These are phyloP conservation scores for Avena atlantica DNA, from an alignment of 176 grass and related monocot species.

Conservation along the genomic window DNA sequence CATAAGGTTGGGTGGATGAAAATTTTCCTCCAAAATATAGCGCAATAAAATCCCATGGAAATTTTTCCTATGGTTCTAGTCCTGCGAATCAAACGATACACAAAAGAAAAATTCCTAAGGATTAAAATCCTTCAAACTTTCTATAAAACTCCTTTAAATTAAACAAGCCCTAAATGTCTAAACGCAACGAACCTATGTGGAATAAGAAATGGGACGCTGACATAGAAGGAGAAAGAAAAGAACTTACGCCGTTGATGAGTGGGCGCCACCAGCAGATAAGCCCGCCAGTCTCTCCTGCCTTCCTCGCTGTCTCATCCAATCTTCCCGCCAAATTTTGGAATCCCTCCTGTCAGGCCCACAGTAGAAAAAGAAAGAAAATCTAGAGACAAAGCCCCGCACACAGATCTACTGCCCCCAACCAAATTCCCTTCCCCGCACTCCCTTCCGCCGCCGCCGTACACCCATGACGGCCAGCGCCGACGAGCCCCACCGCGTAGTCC, in stretches of 20 bases:
- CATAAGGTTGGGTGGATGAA: too few relatives aligned
- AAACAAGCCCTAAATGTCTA: too few relatives aligned
- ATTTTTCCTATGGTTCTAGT: too few relatives aligned
- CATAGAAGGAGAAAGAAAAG: too few relatives aligned
- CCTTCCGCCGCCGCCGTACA: constrained; percentile 28
- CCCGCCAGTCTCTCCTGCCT: neutral
- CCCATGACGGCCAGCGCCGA: constrained; percentile 45
- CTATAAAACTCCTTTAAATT: too few relatives aligned
- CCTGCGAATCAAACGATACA: too few relatives aligned
- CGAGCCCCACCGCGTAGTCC: constrained; percentile 59
- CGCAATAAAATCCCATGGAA: too few relatives aligned
- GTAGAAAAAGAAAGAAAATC: neutral
- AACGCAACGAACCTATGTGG: too few relatives aligned
- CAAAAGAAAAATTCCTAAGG: too few relatives aligned
- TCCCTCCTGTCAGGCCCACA: neutral
- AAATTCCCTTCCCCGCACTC: neutral
- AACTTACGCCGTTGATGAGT: neutral
- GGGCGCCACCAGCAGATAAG: neutral
- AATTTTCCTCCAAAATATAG: too few relatives aligned
- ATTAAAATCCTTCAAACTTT: too few relatives aligned
- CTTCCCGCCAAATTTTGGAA: constrained; percentile 64
- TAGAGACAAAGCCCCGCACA: constrained; percentile 6
- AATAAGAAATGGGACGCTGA: too few relatives aligned
- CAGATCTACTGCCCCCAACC: constrained; percentile 43
- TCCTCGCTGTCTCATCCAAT: neutral